Evolutionary conservation across 306 rosid species (phyloP).

Genomic region (Luffa acutangula): DNA sequence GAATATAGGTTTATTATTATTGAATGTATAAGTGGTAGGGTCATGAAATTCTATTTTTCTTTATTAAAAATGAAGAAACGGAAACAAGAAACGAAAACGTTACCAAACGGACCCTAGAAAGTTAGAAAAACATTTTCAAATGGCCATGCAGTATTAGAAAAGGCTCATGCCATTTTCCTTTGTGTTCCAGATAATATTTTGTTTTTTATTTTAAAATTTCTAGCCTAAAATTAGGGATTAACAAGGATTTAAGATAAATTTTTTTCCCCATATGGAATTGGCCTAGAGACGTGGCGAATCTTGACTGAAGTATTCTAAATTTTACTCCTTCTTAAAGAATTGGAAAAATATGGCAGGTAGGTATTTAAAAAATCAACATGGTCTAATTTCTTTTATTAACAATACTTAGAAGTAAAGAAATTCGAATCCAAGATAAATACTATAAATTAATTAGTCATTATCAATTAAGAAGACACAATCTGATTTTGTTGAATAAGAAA

Average conservation of each 20-base stretch:
- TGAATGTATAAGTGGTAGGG: too few relatives aligned
- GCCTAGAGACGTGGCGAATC: neutral
- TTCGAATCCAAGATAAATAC: neutral
- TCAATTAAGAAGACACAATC: neutral
- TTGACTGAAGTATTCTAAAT: neutral
- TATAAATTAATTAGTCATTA: neutral
- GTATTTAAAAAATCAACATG: neutral
- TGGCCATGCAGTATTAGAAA: too few relatives aligned
- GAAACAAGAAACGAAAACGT: too few relatives aligned
- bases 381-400: neutral
- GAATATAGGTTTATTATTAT: too few relatives aligned
- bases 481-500: neutral
- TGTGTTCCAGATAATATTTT: neutral
- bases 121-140: too few relatives aligned
- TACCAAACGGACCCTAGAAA: too few relatives aligned
- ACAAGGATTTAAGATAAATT: neutral
- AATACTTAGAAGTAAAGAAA: neutral
- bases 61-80: too few relatives aligned
- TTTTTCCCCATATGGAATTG: neutral
- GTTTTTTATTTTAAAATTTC: too few relatives aligned
- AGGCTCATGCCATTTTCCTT: too few relatives aligned
- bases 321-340: neutral
- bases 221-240: neutral
- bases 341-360: neutral
- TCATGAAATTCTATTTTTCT: too few relatives aligned